phyloP scores from a whole-genome alignment of 345 rosid genomes.

The Populus deltoides region DNA sequence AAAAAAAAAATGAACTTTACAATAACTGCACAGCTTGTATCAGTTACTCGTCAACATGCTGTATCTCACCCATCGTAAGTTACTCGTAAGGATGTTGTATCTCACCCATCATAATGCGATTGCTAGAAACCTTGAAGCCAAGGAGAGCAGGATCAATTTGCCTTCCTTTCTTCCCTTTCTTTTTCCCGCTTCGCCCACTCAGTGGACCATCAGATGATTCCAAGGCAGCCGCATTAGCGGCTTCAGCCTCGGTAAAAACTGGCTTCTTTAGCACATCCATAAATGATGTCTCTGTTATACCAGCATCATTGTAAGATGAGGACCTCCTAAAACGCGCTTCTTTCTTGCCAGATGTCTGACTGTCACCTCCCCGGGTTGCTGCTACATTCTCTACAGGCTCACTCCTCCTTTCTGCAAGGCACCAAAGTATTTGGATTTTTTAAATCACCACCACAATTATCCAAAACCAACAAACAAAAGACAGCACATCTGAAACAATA shows the following conservation, averaged over 20 bases:
- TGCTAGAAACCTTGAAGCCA: conserved; percentile 88
- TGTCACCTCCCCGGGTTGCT: conserved; percentile 7
- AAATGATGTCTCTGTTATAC: conserved; percentile 62
- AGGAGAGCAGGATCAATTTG: conserved; percentile 88
- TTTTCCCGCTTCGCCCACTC: conserved; percentile 47
- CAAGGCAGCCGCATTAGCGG: background rate
- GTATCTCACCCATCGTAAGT: conserved; percentile 86
- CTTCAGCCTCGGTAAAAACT: background rate
- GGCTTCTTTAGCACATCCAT: conserved; percentile 66
- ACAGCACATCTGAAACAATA: background rate
- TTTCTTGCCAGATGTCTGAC: conserved; percentile 36
- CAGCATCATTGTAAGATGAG: conserved; percentile 49
- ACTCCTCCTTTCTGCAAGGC: conserved; percentile 29
- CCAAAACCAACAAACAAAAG: background rate
- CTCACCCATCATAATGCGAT: conserved; percentile 93
- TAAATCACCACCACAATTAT: background rate
- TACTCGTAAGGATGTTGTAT: conserved; percentile 59
- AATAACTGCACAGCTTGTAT: background rate
- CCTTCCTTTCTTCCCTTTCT: conserved; percentile 88
- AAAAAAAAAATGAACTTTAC: background rate
- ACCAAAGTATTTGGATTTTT: background rate
- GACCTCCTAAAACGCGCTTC: conserved; percentile 48
- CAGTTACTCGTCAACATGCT: conserved; percentile 45
- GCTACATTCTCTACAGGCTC: conserved; percentile 10
- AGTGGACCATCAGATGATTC: conserved; percentile 30